These are phyloP conservation scores for Candida peoriensis DNA, from an alignment of 805 yeast species.

Conservation along the genomic window DNA sequence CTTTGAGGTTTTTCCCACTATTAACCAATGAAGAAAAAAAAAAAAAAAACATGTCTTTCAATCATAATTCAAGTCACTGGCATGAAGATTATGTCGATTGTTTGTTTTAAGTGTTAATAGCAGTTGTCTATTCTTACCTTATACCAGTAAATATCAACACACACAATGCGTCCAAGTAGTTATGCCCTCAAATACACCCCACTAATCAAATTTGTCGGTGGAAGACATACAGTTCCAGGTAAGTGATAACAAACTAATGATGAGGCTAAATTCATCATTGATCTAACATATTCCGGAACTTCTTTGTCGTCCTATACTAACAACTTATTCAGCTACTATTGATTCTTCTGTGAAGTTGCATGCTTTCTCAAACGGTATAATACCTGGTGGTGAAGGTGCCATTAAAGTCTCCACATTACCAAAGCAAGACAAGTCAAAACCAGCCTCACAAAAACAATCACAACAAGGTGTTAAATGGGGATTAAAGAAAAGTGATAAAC, in stretches of 20 bases:
- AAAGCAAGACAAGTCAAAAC: conserved; percentile 16
- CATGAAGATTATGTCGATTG: too few species aligned
- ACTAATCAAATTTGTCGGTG: conserved; percentile 82
- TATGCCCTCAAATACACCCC: conserved; percentile 37
- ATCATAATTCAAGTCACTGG: too few species aligned
- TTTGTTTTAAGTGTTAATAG: too few species aligned
- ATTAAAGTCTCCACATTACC: conserved; percentile 20
- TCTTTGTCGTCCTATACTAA: conserved; percentile 33
- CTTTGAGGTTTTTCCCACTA: too few species aligned
- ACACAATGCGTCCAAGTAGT: conserved; percentile 29
- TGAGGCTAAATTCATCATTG: conserved; percentile 5
- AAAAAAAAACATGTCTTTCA: too few species aligned
- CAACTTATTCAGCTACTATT: conserved; percentile 33
- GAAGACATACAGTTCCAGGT: conserved; percentile 55
- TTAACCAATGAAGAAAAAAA: too few species aligned
- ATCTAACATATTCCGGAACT: conserved; percentile 11
- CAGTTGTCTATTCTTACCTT: too few species aligned
- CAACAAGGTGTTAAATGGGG: conserved; percentile 13
- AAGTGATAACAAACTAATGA: conserved; percentile 25
- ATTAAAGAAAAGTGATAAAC: conserved; percentile 51
- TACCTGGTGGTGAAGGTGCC: conserved; percentile 30
- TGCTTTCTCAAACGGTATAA: conserved; percentile 38
- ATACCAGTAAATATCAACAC: too few species aligned
- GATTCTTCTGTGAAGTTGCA: conserved; percentile 34
- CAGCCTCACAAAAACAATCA: conserved; percentile 13